phyloP scores from a whole-genome alignment of 768 basidiomycete genomes.

The Wakefieldia striispora region DNA sequence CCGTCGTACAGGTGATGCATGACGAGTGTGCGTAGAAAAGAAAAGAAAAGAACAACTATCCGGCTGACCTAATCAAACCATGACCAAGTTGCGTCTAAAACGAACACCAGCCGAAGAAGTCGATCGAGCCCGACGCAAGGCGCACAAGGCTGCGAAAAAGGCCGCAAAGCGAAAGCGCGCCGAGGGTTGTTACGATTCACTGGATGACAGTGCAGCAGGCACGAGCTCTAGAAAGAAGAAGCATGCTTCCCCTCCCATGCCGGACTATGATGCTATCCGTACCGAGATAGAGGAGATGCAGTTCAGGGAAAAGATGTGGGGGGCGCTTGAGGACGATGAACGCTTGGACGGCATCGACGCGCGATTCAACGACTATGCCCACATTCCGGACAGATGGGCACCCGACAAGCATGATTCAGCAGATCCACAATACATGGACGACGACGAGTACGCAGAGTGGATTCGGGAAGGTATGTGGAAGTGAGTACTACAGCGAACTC shows the following conservation, averaged over 20 bases:
- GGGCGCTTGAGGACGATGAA: constrained; percentile 72
- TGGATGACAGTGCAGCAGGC: constrained; percentile 10
- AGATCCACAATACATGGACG: constrained; percentile 60
- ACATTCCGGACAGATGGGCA: constrained; percentile 71
- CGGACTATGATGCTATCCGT: constrained; percentile 47
- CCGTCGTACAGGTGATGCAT: constrained; percentile 28
- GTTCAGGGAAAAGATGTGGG: constrained; percentile 73
- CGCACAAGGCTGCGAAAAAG: constrained; percentile 51
- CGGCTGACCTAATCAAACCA: constrained; percentile 23
- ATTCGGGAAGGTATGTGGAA: constrained; percentile 84
- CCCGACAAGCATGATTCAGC: constrained; percentile 40
- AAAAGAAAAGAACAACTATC: not conserved
- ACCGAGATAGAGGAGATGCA: constrained; percentile 60
- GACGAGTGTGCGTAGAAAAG: too few species aligned
- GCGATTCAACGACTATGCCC: constrained; percentile 63
- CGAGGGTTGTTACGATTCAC: constrained; percentile 5
- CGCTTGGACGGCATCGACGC: constrained; percentile 61
- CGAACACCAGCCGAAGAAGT: constrained; percentile 60
- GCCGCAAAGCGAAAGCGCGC: constrained; percentile 37
- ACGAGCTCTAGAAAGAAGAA: constrained; percentile 11
- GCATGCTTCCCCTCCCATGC: constrained; percentile 27
- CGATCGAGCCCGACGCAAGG: constrained; percentile 38
- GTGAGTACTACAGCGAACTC: constrained; percentile 35
- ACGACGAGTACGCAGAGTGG: constrained; percentile 89
- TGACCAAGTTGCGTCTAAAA: constrained; percentile 59